These are phyloP conservation scores for Fusarium abutilonis DNA, from an alignment of 2,329 filamentous ascomycete species.

Conservation along the genomic window DNA sequence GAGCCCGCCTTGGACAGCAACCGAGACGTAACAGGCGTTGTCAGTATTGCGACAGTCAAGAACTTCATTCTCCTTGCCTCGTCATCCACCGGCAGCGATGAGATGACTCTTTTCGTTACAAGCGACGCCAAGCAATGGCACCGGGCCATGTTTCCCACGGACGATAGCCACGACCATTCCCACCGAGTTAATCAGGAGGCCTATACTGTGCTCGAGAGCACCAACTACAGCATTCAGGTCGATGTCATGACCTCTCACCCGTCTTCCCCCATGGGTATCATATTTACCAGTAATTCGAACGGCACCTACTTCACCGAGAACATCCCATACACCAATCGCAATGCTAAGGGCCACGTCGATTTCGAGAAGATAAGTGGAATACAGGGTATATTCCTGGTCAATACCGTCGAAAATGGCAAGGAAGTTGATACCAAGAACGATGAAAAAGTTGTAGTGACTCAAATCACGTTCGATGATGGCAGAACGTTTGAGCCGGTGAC, in stretches of 20 bases:
- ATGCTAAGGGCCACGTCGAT: slow-evolving; percentile 79
- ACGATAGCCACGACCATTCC: slow-evolving; percentile 79
- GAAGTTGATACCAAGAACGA: slow-evolving; percentile 69
- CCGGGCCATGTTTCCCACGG: slow-evolving; percentile 84
- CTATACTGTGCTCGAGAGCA: slow-evolving; percentile 94
- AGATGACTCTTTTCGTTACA: slow-evolving; percentile 91
- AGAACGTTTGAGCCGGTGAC: slow-evolving; percentile 82
- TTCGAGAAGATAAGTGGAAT: slow-evolving; percentile 94
- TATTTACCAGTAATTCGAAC: slow-evolving; percentile 97
- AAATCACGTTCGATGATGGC: slow-evolving; percentile 96
- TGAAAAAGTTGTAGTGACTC: slow-evolving; percentile 76
- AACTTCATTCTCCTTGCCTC: slow-evolving; percentile 87
- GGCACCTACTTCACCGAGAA: slow-evolving; percentile 96
- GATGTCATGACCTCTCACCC: slow-evolving; percentile 81
- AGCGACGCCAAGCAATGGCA: slow-evolving; percentile 89
- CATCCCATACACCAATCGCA: slow-evolving; percentile 90
- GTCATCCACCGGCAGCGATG: slow-evolving; percentile 80
- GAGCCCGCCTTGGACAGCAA: slow-evolving; percentile 82
- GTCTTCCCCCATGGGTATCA: slow-evolving; percentile 78
- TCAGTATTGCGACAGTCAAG: slow-evolving; percentile 85
- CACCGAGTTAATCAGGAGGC: slow-evolving; percentile 77
- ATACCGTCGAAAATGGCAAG: slow-evolving; percentile 86
- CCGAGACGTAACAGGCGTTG: slow-evolving; percentile 79
- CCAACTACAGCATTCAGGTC: slow-evolving; percentile 97
- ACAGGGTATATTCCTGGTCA: slow-evolving; percentile 91